phyloP scores from a whole-genome alignment of 2,329 filamentous ascomycete genomes.

The Hymenoscyphus repandus region DNA sequence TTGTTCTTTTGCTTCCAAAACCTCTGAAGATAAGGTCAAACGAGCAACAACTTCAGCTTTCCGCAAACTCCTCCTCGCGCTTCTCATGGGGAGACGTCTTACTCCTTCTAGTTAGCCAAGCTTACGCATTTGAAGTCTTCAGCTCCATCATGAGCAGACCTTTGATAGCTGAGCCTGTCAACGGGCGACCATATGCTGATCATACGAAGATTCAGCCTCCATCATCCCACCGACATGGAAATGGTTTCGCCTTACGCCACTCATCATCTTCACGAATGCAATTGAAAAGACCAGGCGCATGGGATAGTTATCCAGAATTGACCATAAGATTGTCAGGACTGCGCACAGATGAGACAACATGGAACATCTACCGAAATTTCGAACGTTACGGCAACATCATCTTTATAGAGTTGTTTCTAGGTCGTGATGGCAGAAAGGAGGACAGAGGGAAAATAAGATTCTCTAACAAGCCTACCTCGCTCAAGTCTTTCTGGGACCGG shows the following conservation, averaged over 20 bases:
- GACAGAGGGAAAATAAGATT: slow-evolving; percentile 48
- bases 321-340: slow-evolving; percentile 27
- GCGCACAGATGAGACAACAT: slow-evolving; percentile 34
- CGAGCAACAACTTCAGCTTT: too few relatives aligned
- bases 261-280: neutral
- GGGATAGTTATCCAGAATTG: slow-evolving; percentile 33
- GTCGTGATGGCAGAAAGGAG: slow-evolving; percentile 34
- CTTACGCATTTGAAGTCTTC: too few relatives aligned
- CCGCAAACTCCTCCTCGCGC: too few relatives aligned
- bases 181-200: too few relatives aligned
- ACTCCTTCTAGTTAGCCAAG: too few relatives aligned
- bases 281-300: slow-evolving; percentile 18
- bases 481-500: slow-evolving; percentile 43
- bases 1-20: too few relatives aligned
- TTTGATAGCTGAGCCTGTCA: too few relatives aligned
- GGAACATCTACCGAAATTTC: slow-evolving; percentile 49
- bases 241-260: slow-evolving; percentile 12
- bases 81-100: too few relatives aligned
- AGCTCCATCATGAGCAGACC: too few relatives aligned
- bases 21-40: too few relatives aligned
- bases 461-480: slow-evolving; percentile 45
- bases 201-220: too few relatives aligned
- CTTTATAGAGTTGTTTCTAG: slow-evolving; percentile 51
- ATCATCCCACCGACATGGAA: neutral
- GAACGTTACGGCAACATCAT: slow-evolving; percentile 45